Evolutionary conservation across 2,329 filamentous ascomycete species (phyloP).

Genomic region (Periglandula ipomoeae): DNA sequence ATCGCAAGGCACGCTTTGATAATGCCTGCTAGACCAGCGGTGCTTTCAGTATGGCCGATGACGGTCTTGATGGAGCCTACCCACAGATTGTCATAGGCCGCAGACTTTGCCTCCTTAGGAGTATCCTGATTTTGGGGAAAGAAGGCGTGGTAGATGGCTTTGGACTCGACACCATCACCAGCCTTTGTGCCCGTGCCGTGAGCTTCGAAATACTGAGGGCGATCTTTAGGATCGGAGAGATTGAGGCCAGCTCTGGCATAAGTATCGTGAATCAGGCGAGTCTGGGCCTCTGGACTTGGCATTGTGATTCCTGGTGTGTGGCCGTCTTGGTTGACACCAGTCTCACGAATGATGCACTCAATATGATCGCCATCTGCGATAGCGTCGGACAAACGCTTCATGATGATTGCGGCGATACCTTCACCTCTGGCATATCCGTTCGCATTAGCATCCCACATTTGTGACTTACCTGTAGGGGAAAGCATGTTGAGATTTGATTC

Average conservation of each 20-base stretch:
- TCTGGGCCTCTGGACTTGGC: slow-evolving; percentile 12
- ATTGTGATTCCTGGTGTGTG: slow-evolving; percentile 30
- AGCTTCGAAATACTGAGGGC: slow-evolving; percentile 19
- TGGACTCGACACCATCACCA: slow-evolving; percentile 34
- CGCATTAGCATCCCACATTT: slow-evolving; percentile 28
- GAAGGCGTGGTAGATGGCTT: neutral
- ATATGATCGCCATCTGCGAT: slow-evolving; percentile 32
- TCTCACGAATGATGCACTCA: slow-evolving; percentile 24
- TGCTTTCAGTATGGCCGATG: slow-evolving; percentile 18
- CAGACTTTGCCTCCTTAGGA: too few species aligned
- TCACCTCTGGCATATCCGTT: slow-evolving; percentile 39
- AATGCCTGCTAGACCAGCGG: slow-evolving; percentile 16
- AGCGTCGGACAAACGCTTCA: slow-evolving; percentile 36
- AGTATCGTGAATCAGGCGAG: slow-evolving; percentile 17
- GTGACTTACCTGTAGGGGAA: slow-evolving; percentile 7
- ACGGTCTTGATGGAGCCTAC: slow-evolving; percentile 7
- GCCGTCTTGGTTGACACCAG: slow-evolving; percentile 31
- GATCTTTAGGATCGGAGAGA: slow-evolving; percentile 14
- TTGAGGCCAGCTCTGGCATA: slow-evolving; percentile 21
- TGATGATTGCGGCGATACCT: slow-evolving; percentile 27
- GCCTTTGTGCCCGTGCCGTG: slow-evolving; percentile 37
- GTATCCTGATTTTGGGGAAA: slow-evolving; percentile 20
- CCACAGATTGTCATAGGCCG: slow-evolving; percentile 16
- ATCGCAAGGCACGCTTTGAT: too few species aligned
- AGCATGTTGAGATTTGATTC: slow-evolving; percentile 11